phyloP scores from a whole-genome alignment of 192 early-diverging fungal species.

The Physocladia obscura region DNA sequence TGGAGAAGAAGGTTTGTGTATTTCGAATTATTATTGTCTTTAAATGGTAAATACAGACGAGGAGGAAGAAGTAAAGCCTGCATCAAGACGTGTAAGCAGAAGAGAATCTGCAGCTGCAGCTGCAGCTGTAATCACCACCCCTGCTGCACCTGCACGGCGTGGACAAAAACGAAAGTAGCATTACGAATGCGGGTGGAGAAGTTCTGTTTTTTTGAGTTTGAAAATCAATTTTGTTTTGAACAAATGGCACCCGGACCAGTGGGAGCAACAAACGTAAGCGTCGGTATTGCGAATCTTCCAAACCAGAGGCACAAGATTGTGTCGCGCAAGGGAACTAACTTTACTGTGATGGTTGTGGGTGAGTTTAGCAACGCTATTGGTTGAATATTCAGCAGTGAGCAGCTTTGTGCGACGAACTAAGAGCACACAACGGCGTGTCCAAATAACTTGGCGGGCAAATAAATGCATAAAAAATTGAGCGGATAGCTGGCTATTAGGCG shows the following conservation, averaged over 20 bases:
- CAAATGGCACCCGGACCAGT: conserved; percentile 6
- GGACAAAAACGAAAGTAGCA: conserved; percentile 3
- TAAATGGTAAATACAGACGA: neutral
- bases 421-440: too few relatives aligned
- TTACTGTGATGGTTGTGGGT: conserved; percentile 95
- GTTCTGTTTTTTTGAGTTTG: too few relatives aligned
- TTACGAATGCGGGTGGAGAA: too few relatives aligned
- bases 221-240: too few relatives aligned
- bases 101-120: neutral
- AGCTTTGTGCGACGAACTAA: too few relatives aligned
- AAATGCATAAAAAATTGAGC: neutral
- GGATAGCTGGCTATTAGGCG: neutral
- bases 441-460: neutral
- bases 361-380: conserved; percentile 5
- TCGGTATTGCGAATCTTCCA: conserved; percentile 96
- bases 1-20: neutral
- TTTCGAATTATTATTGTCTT: neutral
- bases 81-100: neutral
- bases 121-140: neutral
- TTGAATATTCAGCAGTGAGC: too few relatives aligned
- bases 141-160: neutral
- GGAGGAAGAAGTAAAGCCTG: conserved; percentile 16
- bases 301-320: conserved; percentile 99
- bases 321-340: conserved; percentile 92
- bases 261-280: neutral